Base-by-base conservation (phyloP, 306 rosid species). In the Pueraria montana region DNA sequence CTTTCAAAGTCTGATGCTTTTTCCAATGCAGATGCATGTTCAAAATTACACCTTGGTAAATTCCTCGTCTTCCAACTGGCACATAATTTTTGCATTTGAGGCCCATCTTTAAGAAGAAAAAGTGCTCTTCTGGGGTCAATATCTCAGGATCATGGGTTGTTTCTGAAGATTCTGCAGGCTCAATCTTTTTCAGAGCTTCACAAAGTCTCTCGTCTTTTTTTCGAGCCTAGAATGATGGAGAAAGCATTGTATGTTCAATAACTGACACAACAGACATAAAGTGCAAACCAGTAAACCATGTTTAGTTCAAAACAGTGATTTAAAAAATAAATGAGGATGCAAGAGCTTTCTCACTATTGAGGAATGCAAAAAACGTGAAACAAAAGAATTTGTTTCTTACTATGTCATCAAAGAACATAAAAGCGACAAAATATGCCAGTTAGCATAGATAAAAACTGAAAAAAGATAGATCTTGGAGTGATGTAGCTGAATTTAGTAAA, bases 21-120 rank as follows among this genome's bases (percentile, higher is more conserved):
- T 96, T 94, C 99, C 99, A 96, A 84, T 96, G 98, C 80, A 96
- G 91, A 87, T 96, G 99, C 99, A 94, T 94, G 85, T 96, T 96
- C 72, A 96, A 89, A 86, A 94, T 90, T 66, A 96, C 99, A 87
- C 99, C 97, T 86, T 90, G 92, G 88, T 94, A 96, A 87, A 96
- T 92, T 72, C 99, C 99, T 21, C 97, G 89, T 75, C 99, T 90
- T 85, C 99, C 99, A 38, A 96, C 90, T 27, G 99, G 99, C 72
- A 94, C 98, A 42, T 94, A 96, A 71, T 94, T 96, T 90, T 92
- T 96, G 87, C 94, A 80, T 88, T 91, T 94, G 69, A 92, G 86
- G 40, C 99, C 99, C 98, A 91, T 96, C 86, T 94, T 96, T 84
- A 96, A 84, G 83, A 96, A 96, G 92, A 84, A 96, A 83, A 94